Base-by-base conservation (phyloP, 257 asterid genomes). In the Nicotiana noctiflora region DNA sequence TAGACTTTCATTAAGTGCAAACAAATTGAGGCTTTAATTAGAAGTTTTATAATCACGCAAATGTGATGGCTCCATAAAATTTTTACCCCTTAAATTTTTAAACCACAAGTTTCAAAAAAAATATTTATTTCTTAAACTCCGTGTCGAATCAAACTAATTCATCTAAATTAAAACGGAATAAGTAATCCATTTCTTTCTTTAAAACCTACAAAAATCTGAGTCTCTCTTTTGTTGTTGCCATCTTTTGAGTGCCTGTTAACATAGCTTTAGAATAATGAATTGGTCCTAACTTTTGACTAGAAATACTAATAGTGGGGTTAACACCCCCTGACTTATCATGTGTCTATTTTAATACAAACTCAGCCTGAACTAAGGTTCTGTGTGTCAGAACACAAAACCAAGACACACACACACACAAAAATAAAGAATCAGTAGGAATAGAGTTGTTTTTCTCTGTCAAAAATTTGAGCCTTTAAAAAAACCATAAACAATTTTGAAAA, bases 351-450 rank as follows among this genome's bases (percentile, higher is more conserved):
- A 86, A 86, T 83, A 60, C 70, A 61, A 85, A 76, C 68, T 82
- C 82, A 86, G 84, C 84, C 92, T 83, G 81, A 53, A 17, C 18
- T 64, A 82, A 84, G 86, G 81, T 86, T 86, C 79, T 81, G 80
- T 37, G 34, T 85, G 92, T 88, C 94, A 86, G 89, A 80, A 76
- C 81, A 75, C 86, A 88, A 63, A 79, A 84, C 77, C 89, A 88
- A 87, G 84, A 84, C n/a, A n/a, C n/a, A n/a, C 79, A 84, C 81
- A 84, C 81, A 90, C 89, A 86, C 81, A 85, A 89, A 46, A 29
- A 85, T 40, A 31, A 74, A 23, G 4, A 70, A 5, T 72, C 78
- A 23, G 9, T 46, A 72, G 37, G 49, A 75, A 21, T 76, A 76
- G 17, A 65, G 55, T 44, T 29, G 21, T 74, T 66, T 83, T 76